Conservation (phyloP, 1,139 yeast species). For the Arxiozyma slooffiae region DNA sequence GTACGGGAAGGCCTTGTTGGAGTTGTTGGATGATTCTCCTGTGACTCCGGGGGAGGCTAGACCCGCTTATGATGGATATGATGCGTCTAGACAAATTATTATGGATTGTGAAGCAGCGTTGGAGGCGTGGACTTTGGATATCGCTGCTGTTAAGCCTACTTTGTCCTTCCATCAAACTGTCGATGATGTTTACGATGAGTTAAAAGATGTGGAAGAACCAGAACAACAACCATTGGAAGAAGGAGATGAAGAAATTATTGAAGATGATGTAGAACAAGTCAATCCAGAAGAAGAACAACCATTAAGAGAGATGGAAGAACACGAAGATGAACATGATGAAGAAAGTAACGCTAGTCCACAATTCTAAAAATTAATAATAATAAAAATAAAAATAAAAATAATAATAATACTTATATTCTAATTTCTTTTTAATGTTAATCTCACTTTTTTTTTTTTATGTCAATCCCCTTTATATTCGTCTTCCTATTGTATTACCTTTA, state of each 20-base stretch:
- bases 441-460: background rate
- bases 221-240: constrained; percentile 8
- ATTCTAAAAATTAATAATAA: background rate
- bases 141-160: constrained; percentile 73
- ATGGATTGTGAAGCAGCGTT: constrained; percentile 78
- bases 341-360: background rate
- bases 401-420: background rate
- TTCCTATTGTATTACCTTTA: background rate
- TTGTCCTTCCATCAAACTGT: constrained; percentile 65
- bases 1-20: constrained; percentile 77
- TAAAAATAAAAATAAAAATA: too few relatives aligned
- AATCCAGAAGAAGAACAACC: constrained; percentile 6
- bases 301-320: constrained; percentile 3
- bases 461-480: background rate
- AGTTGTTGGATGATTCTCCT: constrained; percentile 72
- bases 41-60: constrained; percentile 89
- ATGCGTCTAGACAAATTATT: constrained; percentile 77
- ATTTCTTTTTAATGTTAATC: background rate
- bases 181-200: constrained; percentile 53
- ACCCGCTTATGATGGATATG: constrained; percentile 81
- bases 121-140: constrained; percentile 74
- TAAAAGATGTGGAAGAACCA: constrained; percentile 29
- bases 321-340: constrained; percentile 3
- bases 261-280: constrained; percentile 2
- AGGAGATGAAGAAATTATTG: constrained; percentile 7